A percentile compares a stretch with the other conserved stretches of the same genome.
Conservation (phyloP, 2,329 filamentous ascomycete genomes). For the Claviceps sorghi region DNA sequence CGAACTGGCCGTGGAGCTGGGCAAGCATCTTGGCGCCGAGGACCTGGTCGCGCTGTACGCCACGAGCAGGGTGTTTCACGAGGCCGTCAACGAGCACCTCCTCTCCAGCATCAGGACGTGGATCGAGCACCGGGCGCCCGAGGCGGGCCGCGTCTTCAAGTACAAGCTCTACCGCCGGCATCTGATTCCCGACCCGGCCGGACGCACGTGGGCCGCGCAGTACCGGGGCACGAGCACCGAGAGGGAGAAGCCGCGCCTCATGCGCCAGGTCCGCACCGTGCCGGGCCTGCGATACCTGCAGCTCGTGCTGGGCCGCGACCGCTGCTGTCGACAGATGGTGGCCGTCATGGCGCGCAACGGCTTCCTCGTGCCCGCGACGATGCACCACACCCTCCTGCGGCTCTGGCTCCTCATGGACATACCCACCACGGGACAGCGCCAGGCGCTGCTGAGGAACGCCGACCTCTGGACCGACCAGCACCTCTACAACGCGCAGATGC, state of each 20-base stretch:
- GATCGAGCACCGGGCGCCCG: slow-evolving; percentile 37
- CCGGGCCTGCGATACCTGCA: slow-evolving; percentile 54
- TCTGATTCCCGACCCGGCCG: slow-evolving; percentile 45
- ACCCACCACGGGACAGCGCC: slow-evolving; percentile 39
- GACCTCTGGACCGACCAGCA: slow-evolving; percentile 43
- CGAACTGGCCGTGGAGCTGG: slow-evolving; percentile 40
- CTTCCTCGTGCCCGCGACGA: slow-evolving; percentile 36
- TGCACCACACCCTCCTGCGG: slow-evolving; percentile 39
- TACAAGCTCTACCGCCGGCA: slow-evolving; percentile 43
- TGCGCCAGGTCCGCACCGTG: slow-evolving; percentile 29
- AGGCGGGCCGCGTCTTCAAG: slow-evolving; percentile 42
- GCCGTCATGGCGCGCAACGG: slow-evolving; percentile 42
- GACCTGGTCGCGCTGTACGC: slow-evolving; percentile 52
- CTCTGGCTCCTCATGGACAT: slow-evolving; percentile 63
- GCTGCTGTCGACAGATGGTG: slow-evolving; percentile 46
- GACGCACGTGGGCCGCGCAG: slow-evolving; percentile 23
- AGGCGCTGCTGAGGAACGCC: slow-evolving; percentile 36
- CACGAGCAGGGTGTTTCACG: slow-evolving; percentile 48
- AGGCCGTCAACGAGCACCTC: slow-evolving; percentile 43
- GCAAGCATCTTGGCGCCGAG: slow-evolving; percentile 34
- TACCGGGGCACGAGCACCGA: slow-evolving; percentile 3
- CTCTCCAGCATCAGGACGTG: slow-evolving; percentile 43
- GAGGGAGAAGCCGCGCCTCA: slow-evolving; percentile 4
- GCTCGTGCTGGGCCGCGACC: slow-evolving; percentile 47
- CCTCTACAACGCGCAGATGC: slow-evolving; percentile 45